phyloP scores from a whole-genome alignment of 2,329 filamentous ascomycete genomes.

The Phialocephala subalpina region DNA sequence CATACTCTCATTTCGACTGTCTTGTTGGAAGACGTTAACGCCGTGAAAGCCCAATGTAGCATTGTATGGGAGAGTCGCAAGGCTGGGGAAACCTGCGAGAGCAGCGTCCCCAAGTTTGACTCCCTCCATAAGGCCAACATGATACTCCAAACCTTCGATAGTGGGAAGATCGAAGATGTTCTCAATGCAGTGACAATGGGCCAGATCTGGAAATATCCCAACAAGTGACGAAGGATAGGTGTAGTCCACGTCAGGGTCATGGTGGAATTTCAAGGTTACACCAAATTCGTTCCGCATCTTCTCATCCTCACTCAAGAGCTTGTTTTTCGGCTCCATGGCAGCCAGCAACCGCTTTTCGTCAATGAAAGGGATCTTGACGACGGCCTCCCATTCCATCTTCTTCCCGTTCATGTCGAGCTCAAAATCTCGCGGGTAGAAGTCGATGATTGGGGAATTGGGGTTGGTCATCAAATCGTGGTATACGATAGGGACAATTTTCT shows the following conservation, averaged over 20 bases:
- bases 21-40: conserved; percentile 93
- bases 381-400: conserved; percentile 99
- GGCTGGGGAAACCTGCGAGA: conserved; percentile 91
- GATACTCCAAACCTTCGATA: conserved; percentile 87
- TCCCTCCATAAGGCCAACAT: conserved; percentile 83
- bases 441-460: conserved; percentile 88
- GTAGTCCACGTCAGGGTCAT: conserved; percentile 79
- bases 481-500: conserved; percentile 87
- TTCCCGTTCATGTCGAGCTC: conserved; percentile 99
- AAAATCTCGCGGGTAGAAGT: conserved; percentile 98
- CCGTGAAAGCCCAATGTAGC: conserved; percentile 86
- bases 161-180: conserved; percentile 96
- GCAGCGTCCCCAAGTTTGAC: conserved; percentile 83
- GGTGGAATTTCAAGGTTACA: conserved; percentile 91
- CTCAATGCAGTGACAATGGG: conserved; percentile 88
- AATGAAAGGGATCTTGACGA: conserved; percentile 99
- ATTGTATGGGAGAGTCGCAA: conserved; percentile 85
- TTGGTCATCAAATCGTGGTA: conserved; percentile 96
- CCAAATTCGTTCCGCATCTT: conserved; percentile 88
- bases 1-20: conserved; percentile 97
- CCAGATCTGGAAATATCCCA: conserved; percentile 89
- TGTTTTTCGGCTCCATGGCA: conserved; percentile 88
- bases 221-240: conserved; percentile 87
- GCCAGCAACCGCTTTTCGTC: conserved; percentile 85
- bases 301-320: conserved; percentile 79